Conservation (phyloP, 768 basidiomycete genomes). For the Ephemerocybe angulata region DNA sequence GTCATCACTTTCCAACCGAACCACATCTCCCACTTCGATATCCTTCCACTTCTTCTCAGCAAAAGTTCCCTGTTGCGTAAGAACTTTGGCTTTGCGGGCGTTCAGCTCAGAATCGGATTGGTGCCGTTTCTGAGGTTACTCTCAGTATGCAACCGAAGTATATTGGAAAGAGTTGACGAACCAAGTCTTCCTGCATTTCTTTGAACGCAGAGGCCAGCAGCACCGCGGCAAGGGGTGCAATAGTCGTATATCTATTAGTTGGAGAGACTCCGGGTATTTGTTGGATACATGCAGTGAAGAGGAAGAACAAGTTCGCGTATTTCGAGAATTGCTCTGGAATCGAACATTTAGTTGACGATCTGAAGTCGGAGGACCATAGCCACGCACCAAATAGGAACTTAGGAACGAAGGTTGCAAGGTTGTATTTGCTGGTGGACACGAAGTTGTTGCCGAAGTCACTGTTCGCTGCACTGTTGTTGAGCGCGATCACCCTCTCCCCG, state of each 20-base stretch:
- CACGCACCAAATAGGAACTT: conserved; percentile 87
- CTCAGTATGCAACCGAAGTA: conserved; percentile 2
- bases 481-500: conserved; percentile 76
- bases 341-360: conserved; percentile 8
- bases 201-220: conserved; percentile 93
- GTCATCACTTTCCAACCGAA: conserved; percentile 86
- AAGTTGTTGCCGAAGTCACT: conserved; percentile 73
- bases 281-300: conserved; percentile 96
- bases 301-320: conserved; percentile 98
- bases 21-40: conserved; percentile 86
- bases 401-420: conserved; percentile 77
- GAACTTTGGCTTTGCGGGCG: conserved; percentile 72
- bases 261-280: conserved; percentile 98
- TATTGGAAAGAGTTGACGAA: conserved; percentile 21
- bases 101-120: conserved; percentile 93
- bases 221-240: conserved; percentile 84
- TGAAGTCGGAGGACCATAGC: background rate
- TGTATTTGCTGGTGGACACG: conserved; percentile 95
- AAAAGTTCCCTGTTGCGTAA: conserved; percentile 63
- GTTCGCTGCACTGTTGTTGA: conserved; percentile 73
- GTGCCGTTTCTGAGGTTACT: conserved; percentile 76
- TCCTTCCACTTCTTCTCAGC: conserved; percentile 81
- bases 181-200: conserved; percentile 91
- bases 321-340: conserved; percentile 91
- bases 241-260: conserved; percentile 92